These are phyloP conservation scores for Phytophthora parvispora DNA, from an alignment of 352 stramenopile species.

Conservation along the genomic window DNA sequence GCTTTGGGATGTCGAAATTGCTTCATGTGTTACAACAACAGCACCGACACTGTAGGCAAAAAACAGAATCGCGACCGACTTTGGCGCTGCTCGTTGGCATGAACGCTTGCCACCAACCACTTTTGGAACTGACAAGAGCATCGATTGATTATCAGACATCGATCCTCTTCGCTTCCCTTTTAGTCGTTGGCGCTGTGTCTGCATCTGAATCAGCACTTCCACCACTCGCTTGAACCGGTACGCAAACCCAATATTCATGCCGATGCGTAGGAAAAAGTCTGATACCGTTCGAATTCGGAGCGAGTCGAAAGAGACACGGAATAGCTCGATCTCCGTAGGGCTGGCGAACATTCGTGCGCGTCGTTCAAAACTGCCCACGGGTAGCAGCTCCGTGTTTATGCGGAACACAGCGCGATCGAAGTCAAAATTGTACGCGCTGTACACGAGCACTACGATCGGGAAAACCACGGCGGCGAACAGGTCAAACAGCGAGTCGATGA, in stretches of 20 bases:
- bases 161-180: conserved; percentile 1
- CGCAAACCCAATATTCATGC: conserved; percentile 47
- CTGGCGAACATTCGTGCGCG: conserved; percentile 35
- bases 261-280: conserved; percentile 44
- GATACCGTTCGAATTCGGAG: conserved; percentile 36
- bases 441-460: conserved; percentile 31
- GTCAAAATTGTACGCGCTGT: conserved; percentile 34
- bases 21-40: conserved; percentile 16
- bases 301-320: conserved; percentile 43
- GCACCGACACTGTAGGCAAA: conserved; percentile 11
- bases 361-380: conserved; percentile 42
- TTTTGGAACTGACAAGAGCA: conserved; percentile 7
- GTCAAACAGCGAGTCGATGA: conserved; percentile 53
- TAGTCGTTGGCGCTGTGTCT: conserved; percentile 4
- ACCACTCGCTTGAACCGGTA: conserved; percentile 51
- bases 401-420: conserved; percentile 35
- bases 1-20: conserved; percentile 13
- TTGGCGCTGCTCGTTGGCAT: conserved; percentile 28
- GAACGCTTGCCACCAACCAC: neutral
- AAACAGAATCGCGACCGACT: conserved; percentile 26
- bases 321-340: conserved; percentile 35
- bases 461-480: conserved; percentile 39
- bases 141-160: neutral
- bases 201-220: conserved; percentile 35
- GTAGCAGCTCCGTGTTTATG: conserved; percentile 35